A percentile compares a stretch with the other conserved stretches of the same genome.
Conservation (phyloP, 2,329 filamentous ascomycete genomes). For the Aspergillus eucalypticola region DNA sequence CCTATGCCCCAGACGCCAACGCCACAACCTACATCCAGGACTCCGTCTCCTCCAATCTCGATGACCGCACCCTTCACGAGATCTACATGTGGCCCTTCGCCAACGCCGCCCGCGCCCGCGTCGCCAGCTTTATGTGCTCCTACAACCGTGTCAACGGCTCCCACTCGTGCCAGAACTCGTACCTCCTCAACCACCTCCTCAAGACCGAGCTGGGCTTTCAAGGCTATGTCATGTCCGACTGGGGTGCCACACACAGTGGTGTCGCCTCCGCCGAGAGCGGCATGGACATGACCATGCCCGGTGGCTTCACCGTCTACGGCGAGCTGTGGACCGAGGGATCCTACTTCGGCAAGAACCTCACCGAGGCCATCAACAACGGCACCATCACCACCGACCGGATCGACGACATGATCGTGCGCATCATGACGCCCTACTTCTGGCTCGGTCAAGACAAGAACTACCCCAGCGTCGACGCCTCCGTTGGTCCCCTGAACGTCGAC, state of each 20-base stretch:
- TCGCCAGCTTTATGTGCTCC: slow-evolving; percentile 52
- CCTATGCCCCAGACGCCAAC: slow-evolving; percentile 38
- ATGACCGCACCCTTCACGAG: slow-evolving; percentile 74
- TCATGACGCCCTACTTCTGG: slow-evolving; percentile 50
- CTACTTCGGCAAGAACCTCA: slow-evolving; percentile 25
- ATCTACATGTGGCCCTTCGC: slow-evolving; percentile 77
- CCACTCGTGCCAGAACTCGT: slow-evolving; percentile 52
- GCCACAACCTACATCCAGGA: slow-evolving; percentile 19
- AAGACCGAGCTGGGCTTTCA: slow-evolving; percentile 56
- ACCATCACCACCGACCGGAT: slow-evolving; percentile 43
- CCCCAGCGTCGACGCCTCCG: slow-evolving; percentile 19
- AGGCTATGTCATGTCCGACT: slow-evolving; percentile 50
- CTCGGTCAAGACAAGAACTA: slow-evolving; percentile 46
- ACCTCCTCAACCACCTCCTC: slow-evolving; percentile 49
- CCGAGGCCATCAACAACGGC: slow-evolving; percentile 38
- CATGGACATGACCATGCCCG: slow-evolving; percentile 39
- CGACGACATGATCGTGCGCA: slow-evolving; percentile 50
- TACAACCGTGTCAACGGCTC: slow-evolving; percentile 50
- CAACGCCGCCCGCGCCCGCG: slow-evolving; percentile 68
- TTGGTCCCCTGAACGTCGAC: slow-evolving; percentile 31
- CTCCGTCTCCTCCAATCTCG: slow-evolving; percentile 55
- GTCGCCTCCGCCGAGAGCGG: slow-evolving; percentile 50
- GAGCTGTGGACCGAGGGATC: slow-evolving; percentile 38
- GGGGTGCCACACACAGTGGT: slow-evolving; percentile 48
- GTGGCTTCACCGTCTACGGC: slow-evolving; percentile 33